A percentile compares a stretch with the other conserved stretches of the same genome.
These are phyloP conservation scores for Kalanchoe fedtschenkoi DNA, from an alignment of 164 flowering plant species.

Conservation along the genomic window DNA sequence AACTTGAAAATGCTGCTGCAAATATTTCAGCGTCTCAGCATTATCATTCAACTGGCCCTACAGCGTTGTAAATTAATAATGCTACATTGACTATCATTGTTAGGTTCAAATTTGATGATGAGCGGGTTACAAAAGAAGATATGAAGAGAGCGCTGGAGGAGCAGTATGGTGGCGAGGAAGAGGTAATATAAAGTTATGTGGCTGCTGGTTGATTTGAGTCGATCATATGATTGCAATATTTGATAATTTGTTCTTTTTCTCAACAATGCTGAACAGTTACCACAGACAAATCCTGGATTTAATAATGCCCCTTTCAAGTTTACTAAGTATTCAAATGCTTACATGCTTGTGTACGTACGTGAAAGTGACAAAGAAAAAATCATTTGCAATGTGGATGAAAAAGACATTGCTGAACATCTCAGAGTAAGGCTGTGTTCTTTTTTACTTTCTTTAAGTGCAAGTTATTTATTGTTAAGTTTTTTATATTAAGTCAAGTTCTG, in stretches of 20 bases:
- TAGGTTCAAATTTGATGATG: constrained; percentile 91
- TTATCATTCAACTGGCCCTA: background rate
- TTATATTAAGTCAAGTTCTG: background rate
- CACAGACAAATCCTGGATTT: constrained; percentile 84
- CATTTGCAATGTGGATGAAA: constrained; percentile 76
- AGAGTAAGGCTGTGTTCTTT: constrained; percentile 33
- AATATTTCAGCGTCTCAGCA: background rate
- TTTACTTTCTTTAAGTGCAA: background rate
- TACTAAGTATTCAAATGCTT: constrained; percentile 87
- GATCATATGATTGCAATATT: background rate
- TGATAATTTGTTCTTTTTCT: constrained; percentile 8
- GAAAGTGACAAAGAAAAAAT: constrained; percentile 88
- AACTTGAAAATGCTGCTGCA: background rate
- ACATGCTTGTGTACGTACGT: constrained; percentile 91
- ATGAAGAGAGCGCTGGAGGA: constrained; percentile 71
- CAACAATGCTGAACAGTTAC: constrained; percentile 35
- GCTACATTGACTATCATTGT: background rate
- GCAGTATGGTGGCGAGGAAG: constrained; percentile 90
- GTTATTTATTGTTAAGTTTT: background rate
- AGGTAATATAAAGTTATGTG: constrained; percentile 26
- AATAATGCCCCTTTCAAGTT: constrained; percentile 78
- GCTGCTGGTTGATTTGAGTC: background rate
- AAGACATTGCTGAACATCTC: constrained; percentile 83
- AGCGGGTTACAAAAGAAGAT: constrained; percentile 88
- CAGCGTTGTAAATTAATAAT: background rate